Evolutionary conservation across 495 filamentous ascomycete genomes (phyloP), one percentile per base, ranked within the genome.

Genomic region (Eremomyces bilateralis): DNA sequence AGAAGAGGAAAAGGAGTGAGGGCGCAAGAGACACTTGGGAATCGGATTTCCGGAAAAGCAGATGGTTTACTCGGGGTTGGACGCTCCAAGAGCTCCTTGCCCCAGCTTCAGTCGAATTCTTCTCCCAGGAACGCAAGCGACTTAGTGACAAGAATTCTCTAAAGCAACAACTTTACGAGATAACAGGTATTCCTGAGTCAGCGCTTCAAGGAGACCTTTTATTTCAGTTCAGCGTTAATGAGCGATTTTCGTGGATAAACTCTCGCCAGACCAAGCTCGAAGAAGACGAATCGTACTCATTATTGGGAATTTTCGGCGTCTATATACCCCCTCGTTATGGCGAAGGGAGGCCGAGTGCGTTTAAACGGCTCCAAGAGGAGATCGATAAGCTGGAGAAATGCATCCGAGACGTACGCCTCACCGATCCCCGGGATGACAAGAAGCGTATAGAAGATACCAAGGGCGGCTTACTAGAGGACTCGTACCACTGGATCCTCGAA

Each of bases 401-500:
- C 18, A 27, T 42, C 13, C 28, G 29, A 13, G 28, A 42, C 34
- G 28, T 42, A 15, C 10, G 34, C 28, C 11, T 38, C 28, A 42
- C 39, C 15, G 28, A 42, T 19, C 39, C 35, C 6, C 44, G 36
- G 4, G 29, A 45, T 31, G 57, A 60, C 35, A 59, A 57, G 44
- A 31, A 33, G 8, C 49, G 48, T 16, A 58, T 64, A 30, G 47
- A 58, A 41, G 19, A 48, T 12, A 51, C 36, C 6, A 62, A 62
- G 32, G 62, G 53, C 21, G 48, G 48, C 6, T 42, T 67, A 1
- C 36, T 65, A 1, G 20, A 42, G 20, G 59, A 59, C 29, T 52
- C 49, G 8, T 63, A 56, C 38, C 13, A 21, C 33, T 67, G 57
- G 62, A 47, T 65, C 24, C 46, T 65, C 10, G 38, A 53, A 3